These are phyloP conservation scores for Crithidia acanthocephali DNA, from an alignment of 208 protist species.

Conservation along the genomic window DNA sequence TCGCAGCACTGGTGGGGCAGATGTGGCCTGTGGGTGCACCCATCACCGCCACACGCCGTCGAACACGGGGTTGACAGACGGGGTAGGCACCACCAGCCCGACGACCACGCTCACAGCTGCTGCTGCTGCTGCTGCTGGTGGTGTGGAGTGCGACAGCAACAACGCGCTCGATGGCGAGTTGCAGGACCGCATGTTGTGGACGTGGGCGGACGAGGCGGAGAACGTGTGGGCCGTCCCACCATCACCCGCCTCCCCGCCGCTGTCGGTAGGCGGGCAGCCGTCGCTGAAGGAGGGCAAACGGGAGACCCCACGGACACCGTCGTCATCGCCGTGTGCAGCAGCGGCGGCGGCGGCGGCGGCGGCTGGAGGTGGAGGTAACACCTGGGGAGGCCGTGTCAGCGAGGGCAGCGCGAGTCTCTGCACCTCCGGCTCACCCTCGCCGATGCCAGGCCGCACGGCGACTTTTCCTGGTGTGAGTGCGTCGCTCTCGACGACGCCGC, in stretches of 20 bases:
- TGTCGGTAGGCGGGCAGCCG: constrained; percentile 31
- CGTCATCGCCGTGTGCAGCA: too few species aligned
- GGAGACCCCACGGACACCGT: constrained; percentile 31
- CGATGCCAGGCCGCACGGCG: constrained; percentile 13
- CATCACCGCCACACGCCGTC: too few species aligned
- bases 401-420: constrained; percentile 4
- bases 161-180: not conserved
- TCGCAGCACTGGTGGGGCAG: too few species aligned
- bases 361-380: not conserved
- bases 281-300: constrained; percentile 30
- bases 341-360: too few species aligned
- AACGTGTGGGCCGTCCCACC: constrained; percentile 22
- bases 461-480: constrained; percentile 22
- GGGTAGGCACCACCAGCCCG: too few species aligned
- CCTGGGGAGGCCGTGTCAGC: constrained; percentile 6
- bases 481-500: not conserved
- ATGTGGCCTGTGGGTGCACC: too few species aligned
- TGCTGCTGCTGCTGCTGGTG: not conserved
- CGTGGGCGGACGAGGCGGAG: constrained; percentile 25
- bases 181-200: constrained; percentile 19
- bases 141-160: not conserved
- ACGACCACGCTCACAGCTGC: too few species aligned
- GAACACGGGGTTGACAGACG: too few species aligned
- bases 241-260: constrained; percentile 13
- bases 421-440: constrained; percentile 22